phyloP scores from a whole-genome alignment of 2,329 filamentous ascomycete genomes.

The Westerdykella ornata region DNA sequence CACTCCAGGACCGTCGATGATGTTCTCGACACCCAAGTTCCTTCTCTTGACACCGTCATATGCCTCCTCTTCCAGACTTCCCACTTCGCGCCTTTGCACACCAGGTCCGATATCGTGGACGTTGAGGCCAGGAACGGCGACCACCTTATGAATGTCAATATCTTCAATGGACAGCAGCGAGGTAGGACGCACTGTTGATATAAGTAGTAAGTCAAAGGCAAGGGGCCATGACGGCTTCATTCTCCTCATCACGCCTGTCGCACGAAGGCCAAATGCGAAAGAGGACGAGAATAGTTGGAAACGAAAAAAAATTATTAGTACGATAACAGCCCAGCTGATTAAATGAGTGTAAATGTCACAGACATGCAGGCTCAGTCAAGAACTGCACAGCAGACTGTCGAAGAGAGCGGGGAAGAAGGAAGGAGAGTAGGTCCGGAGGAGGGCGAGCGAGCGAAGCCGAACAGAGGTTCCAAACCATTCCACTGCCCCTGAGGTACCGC shows the following conservation, averaged over 20 bases:
- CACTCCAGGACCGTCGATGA: conserved; percentile 12
- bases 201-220: conserved; percentile 19
- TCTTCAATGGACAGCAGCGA: background rate
- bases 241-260: conserved; percentile 22
- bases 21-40: conserved; percentile 14
- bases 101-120: conserved; percentile 14
- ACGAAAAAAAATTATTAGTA: conserved; percentile 19
- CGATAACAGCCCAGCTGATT: conserved; percentile 33
- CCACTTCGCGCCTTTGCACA: conserved; percentile 19
- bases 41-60: conserved; percentile 11
- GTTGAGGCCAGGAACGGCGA: conserved; percentile 20
- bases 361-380: conserved; percentile 31
- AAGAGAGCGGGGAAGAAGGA: conserved; percentile 12
- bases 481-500: conserved; percentile 8
- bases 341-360: conserved; percentile 21
- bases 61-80: conserved; percentile 16
- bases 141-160: conserved; percentile 20
- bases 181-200: conserved; percentile 23
- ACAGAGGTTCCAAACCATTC: conserved; percentile 28
- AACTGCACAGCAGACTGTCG: conserved; percentile 33
- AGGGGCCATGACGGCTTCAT: conserved; percentile 20
- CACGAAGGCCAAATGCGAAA: background rate
- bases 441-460: conserved; percentile 25
- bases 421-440: conserved; percentile 14
- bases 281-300: too few species aligned